Conservation (phyloP, 768 basidiomycete species). For the Termitomyces sp. region DNA sequence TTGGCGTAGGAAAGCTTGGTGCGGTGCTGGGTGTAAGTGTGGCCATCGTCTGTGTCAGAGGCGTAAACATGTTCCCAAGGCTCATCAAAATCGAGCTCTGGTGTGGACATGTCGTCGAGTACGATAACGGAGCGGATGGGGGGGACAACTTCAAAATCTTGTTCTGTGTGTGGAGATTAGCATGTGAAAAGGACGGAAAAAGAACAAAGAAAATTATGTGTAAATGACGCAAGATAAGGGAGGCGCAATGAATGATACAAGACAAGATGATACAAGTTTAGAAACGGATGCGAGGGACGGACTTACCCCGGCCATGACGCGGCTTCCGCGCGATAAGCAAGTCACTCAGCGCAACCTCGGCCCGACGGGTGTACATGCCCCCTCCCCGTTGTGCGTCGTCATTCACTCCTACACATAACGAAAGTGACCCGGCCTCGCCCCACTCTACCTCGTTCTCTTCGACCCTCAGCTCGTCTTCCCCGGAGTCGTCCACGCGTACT, state of each 20-base stretch:
- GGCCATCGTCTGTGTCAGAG: constrained; percentile 29
- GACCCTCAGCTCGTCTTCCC: background rate
- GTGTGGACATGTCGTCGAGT: constrained; percentile 39
- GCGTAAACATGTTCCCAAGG: constrained; percentile 52
- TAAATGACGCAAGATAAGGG: background rate
- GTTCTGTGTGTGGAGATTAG: constrained; percentile 22
- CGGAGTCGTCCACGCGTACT: background rate
- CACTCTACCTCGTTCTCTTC: constrained; percentile 13
- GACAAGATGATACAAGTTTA: background rate
- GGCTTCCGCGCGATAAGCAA: constrained; percentile 29
- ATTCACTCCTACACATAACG: background rate
- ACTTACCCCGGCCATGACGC: constrained; percentile 37
- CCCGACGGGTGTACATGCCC: background rate
- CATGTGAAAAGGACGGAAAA: background rate
- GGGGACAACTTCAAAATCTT: constrained; percentile 55
- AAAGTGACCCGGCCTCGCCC: constrained; percentile 3
- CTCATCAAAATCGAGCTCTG: constrained; percentile 42
- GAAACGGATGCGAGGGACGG: background rate
- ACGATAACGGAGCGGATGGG: constrained; percentile 49
- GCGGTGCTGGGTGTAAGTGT: constrained; percentile 12
- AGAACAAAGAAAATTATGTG: background rate
- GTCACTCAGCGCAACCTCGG: constrained; percentile 14
- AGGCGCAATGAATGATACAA: background rate
- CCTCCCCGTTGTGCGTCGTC: background rate
- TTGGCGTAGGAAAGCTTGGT: constrained; percentile 36